Evolutionary conservation across 2,329 filamentous ascomycete species (phyloP).

Genomic region (Botryosphaeria agaves): DNA sequence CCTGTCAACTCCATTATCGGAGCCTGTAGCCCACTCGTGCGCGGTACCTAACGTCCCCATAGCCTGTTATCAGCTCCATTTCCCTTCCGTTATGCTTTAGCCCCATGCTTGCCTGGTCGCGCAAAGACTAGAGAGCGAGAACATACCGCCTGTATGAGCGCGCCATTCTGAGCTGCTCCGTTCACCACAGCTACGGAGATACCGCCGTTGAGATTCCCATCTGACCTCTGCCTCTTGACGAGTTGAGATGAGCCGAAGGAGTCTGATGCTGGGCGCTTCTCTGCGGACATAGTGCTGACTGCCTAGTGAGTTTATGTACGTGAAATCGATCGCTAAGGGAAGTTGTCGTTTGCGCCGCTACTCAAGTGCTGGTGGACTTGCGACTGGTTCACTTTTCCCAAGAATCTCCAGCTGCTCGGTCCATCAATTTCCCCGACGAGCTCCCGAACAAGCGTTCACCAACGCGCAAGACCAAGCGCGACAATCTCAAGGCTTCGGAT

Average conservation of each 20-base stretch:
- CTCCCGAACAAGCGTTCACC: no score
- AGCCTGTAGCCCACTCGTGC: slow-evolving; percentile 70
- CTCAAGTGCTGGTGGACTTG: no score
- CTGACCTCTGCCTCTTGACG: slow-evolving; percentile 75
- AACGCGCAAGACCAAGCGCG: no score
- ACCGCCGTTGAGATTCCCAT: slow-evolving; percentile 33
- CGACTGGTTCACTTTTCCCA: no score
- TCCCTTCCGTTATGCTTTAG: slow-evolving; percentile 7
- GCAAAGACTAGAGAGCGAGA: slow-evolving; percentile 22
- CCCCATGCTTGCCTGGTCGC: slow-evolving; percentile 6
- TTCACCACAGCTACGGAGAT: slow-evolving; percentile 41
- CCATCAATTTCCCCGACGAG: no score
- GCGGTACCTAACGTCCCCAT: slow-evolving; percentile 39
- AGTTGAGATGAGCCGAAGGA: slow-evolving; percentile 66
- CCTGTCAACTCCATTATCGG: slow-evolving; percentile 89
- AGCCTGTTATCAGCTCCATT: slow-evolving; percentile 15
- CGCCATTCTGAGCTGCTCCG: slow-evolving; percentile 38
- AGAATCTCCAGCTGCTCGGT: no score
- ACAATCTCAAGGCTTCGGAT: no score
- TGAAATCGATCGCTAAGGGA: no score
- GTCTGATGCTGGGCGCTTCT: slow-evolving; percentile 81
- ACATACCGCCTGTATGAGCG: slow-evolving; percentile 50
- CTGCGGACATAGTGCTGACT: slow-evolving; percentile 52
- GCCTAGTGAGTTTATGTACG: no score
- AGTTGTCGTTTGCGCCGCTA: no score